Base-by-base conservation (phyloP, 2,329 filamentous ascomycete species). In the Chrysoporthe austroafricana region DNA sequence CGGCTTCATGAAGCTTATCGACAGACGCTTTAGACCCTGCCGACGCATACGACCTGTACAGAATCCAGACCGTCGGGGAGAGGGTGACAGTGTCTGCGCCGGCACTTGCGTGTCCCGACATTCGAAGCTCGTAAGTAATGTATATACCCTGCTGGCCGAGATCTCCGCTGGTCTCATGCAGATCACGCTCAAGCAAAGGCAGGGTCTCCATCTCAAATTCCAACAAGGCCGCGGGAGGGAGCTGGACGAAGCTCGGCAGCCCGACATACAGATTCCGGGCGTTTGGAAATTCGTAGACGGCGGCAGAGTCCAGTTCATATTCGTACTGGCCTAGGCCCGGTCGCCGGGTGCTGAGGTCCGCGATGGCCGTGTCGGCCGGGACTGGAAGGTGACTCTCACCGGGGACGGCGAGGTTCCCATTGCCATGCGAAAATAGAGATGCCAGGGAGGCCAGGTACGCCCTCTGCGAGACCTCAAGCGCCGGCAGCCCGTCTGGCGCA, bases 71-170 rank as follows among this genome's bases (percentile, higher is more conserved):
- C 4, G 66, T 68, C 2, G 66, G 66, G 26, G 52, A 26, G 34
- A 68, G 36, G 1, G 50, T 58, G 7, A 66, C 66, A 1, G 66
- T 66, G 16, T 64, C 52, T 1, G 50, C 56, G 4, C 11, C 26
- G 0, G 21, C 48, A 18, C 58, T 32, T 34, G 56, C 66, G 14
- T 66, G 57, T 11, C 66, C 66, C 1, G 66, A 68, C 66, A 68
- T 68, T 26, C 66, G 66, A 16, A 68, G 63, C 58, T 68, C 66
- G 26, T 66, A 68, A 1, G 63, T 68, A 32, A 68, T 50, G 4
- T 62, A 39, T n/a, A 68, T 62, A 0, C 56, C 66, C 39, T 68
- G 66, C 44, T 66, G 66, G 50, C 66, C 64, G 32, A 68, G 63
- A 14, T 68, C 48, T 14, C 48, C 58, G 50, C 66, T 58, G 14